phyloP scores from a whole-genome alignment of 352 stramenopile species.

The Plasmopara halstedii region DNA sequence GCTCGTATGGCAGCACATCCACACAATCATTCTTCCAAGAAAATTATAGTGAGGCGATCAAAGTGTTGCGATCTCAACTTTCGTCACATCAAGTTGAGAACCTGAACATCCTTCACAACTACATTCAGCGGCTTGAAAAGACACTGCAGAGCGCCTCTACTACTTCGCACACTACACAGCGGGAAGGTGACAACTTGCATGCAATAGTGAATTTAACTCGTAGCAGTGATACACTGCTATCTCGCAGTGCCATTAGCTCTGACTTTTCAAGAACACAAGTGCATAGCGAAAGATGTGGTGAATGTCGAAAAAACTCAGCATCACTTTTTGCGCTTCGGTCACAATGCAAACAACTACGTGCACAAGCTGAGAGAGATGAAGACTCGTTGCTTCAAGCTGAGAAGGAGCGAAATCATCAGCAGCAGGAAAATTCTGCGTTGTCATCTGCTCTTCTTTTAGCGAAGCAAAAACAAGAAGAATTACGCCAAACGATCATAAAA shows the following conservation, averaged over 20 bases:
- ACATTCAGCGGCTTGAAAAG: slow-evolving; percentile 47
- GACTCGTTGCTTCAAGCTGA: slow-evolving; percentile 37
- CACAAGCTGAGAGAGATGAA: slow-evolving; percentile 31
- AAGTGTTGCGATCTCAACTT: slow-evolving; percentile 44
- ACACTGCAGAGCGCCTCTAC: slow-evolving; percentile 17
- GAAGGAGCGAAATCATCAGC: slow-evolving; percentile 29
- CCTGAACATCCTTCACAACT: slow-evolving; percentile 42
- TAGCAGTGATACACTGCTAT: slow-evolving; percentile 19
- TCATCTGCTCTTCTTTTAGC: slow-evolving; percentile 31
- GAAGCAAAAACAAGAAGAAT: slow-evolving; percentile 51
- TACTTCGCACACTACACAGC: slow-evolving; percentile 3
- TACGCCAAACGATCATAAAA: slow-evolving; percentile 36
- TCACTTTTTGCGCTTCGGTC: slow-evolving; percentile 36
- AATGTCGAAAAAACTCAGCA: slow-evolving; percentile 30
- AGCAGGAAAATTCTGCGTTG: slow-evolving; percentile 39
- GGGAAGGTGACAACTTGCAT: slow-evolving; percentile 22
- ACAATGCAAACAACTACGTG: slow-evolving; percentile 39
- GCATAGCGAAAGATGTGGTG: slow-evolving; percentile 24
- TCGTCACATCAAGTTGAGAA: slow-evolving; percentile 49
- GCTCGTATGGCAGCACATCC: neutral
- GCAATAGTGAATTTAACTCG: slow-evolving; percentile 38
- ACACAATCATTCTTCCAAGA: slow-evolving; percentile 24
- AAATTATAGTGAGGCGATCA: slow-evolving; percentile 30
- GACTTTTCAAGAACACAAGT: slow-evolving; percentile 29
- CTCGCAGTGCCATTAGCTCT: slow-evolving; percentile 17